Base-by-base conservation (phyloP, 75 land plant genomes). In the Pseudotsuga menziesii region DNA sequence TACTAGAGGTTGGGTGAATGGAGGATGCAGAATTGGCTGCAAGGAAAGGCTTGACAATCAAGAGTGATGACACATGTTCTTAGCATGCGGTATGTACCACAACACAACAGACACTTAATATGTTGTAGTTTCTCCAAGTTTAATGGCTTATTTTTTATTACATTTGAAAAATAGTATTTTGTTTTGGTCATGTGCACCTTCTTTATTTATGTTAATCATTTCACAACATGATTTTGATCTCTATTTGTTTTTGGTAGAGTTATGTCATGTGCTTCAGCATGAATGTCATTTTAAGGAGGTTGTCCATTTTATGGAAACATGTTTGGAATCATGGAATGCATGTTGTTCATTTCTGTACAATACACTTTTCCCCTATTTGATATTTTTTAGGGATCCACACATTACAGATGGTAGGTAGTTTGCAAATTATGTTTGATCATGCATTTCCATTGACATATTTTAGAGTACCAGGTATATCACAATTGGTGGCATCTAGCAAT, bases 401-500 rank as follows among this genome's bases (percentile, higher is more conserved):
- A 58, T 73, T 76, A 27, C 77, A 32, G 35, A 16, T 14, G 41
- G 35, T 48, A 69, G 54, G 35, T 78, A 44, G 16, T 69, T 74
- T 78, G 56, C 41, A 72, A n/a, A 12, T 23, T 27, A 55, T 69
- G 27, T 73, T 60, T 11, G 82, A 27, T 57, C n/a, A 63, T 56
- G 23, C 72, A 19, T 6, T n/a, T n/a, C n/a, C n/a, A n/a, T n/a
- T 35, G 72, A 39, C 23, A 69, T 69, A 69, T 41, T 39, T 20
- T 63, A 72, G 69, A 25, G 59, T 58, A 72, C 20, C 83, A 96
- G 99, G 93, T 86, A 83, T 55, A 92, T 81, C 99, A 96, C 75
- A 93, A 94, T 77, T 96, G 99, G 99, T 96, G 99, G 99, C 99
- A 96, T 89, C 84, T 96, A 73, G 94, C 99, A 60, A 69, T 94